Evolutionary conservation across 306 rosid genomes (phyloP).

Genomic region (Quercus gilva): DNA sequence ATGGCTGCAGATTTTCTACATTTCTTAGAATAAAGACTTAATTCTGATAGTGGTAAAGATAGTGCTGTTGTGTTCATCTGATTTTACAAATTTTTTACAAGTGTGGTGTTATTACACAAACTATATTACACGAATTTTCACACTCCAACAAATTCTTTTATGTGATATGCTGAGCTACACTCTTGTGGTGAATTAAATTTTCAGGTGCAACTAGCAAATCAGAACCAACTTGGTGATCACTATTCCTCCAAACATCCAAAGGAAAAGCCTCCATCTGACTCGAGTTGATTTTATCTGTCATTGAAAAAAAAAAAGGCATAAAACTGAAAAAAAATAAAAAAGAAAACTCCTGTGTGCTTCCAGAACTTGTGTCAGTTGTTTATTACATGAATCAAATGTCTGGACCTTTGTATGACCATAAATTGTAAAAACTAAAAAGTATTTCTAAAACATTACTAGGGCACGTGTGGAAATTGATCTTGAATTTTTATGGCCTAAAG

Average conservation of each 20-base stretch:
- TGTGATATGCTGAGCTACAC: not conserved
- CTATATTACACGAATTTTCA: too few species aligned
- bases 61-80: not conserved
- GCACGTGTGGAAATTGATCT: conserved; percentile 5
- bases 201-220: conserved; percentile 84
- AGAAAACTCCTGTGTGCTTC: conserved; percentile 20
- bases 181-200: conserved; percentile 20
- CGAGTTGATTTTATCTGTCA: conserved; percentile 40
- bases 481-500: too few species aligned
- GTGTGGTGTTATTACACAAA: too few species aligned
- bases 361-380: conserved; percentile 20
- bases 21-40: not conserved
- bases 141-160: not conserved
- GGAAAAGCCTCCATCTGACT: conserved; percentile 71
- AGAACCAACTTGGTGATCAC: conserved; percentile 81
- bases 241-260: conserved; percentile 94
- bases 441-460: conserved; percentile 20
- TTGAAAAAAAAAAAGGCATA: conserved; percentile 15
- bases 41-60: not conserved
- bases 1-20: not conserved
- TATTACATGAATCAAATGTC: conserved; percentile 19
- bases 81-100: not conserved
- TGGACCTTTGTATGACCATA: conserved; percentile 26
- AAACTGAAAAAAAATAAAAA: not conserved
- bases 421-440: conserved; percentile 15